Evolutionary conservation across 2,329 filamentous ascomycete genomes (phyloP).

Genomic region (Botrytis squamosa): DNA sequence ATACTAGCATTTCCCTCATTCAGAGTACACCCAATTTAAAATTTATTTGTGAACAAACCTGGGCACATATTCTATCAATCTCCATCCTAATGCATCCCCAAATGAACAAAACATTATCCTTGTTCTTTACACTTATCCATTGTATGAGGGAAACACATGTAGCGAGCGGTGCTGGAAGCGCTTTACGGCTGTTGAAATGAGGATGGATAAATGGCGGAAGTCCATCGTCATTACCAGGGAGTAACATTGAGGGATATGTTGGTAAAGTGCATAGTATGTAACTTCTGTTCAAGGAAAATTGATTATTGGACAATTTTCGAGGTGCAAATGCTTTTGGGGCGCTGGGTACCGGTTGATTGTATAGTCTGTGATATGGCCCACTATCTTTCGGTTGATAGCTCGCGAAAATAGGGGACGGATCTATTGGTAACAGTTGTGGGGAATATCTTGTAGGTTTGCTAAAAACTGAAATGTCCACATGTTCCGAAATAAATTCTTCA

Average conservation of each 20-base stretch:
- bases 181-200: not conserved
- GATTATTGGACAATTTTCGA: conserved; percentile 6
- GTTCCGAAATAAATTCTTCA: not conserved
- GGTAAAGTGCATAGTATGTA: conserved; percentile 26
- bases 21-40: not conserved
- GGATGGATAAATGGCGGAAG: conserved; percentile 30
- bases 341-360: conserved; percentile 1
- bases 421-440: not conserved
- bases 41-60: conserved; percentile 21
- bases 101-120: conserved; percentile 25
- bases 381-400: not conserved
- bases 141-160: conserved; percentile 24
- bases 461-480: not conserved
- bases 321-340: conserved; percentile 23
- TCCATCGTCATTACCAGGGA: conserved; percentile 2
- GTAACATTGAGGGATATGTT: conserved; percentile 30
- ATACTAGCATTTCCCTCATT: conserved; percentile 20
- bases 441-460: not conserved
- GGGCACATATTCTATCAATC: conserved; percentile 25
- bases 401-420: too few species aligned
- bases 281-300: conserved; percentile 24
- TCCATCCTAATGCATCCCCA: conserved; percentile 29
- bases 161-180: conserved; percentile 21
- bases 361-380: not conserved
- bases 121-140: conserved; percentile 25